Conservation (phyloP, 2,329 filamentous ascomycete species). For the Pseudophaeomoniella oleicola region DNA sequence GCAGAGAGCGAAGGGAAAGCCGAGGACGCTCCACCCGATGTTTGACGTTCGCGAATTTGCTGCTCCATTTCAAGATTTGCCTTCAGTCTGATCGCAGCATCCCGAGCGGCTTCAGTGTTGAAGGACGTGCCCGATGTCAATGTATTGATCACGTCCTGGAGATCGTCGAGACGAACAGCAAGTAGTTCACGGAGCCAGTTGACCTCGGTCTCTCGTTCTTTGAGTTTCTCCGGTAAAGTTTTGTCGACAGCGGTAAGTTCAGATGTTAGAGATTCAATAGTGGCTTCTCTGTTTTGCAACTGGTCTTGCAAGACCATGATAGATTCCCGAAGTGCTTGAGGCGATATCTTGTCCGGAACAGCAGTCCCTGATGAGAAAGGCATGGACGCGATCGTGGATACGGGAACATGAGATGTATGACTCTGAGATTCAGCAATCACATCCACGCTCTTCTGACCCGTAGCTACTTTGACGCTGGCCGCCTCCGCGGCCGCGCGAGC, state of each 20-base stretch:
- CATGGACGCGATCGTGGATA: constrained; percentile 30
- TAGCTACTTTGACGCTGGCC: constrained; percentile 38
- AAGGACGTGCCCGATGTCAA: constrained; percentile 56
- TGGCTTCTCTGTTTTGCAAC: constrained; percentile 80
- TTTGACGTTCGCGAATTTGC: constrained; percentile 77
- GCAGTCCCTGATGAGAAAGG: constrained; percentile 29
- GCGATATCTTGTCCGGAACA: constrained; percentile 74
- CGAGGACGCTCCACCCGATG: constrained; percentile 50
- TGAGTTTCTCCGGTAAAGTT: constrained; percentile 66
- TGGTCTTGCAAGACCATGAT: constrained; percentile 96
- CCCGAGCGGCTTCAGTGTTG: constrained; percentile 65
- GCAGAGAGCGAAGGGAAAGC: constrained; percentile 64
- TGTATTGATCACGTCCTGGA: constrained; percentile 78
- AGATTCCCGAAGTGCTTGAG: constrained; percentile 86
- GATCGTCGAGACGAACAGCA: constrained; percentile 75
- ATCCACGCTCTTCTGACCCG: constrained; percentile 11
- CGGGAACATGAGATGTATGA: constrained; percentile 11
- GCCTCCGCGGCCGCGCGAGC: constrained; percentile 70
- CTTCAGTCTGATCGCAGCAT: constrained; percentile 82
- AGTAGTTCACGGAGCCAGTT: constrained; percentile 88
- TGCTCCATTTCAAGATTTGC: constrained; percentile 97
- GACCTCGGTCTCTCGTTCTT: constrained; percentile 88
- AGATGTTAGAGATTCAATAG: constrained; percentile 75
- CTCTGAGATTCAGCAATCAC: constrained; percentile 7
- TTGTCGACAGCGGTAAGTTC: constrained; percentile 55